phyloP scores from a whole-genome alignment of 257 asterid genomes.

The Salvia splendens region DNA sequence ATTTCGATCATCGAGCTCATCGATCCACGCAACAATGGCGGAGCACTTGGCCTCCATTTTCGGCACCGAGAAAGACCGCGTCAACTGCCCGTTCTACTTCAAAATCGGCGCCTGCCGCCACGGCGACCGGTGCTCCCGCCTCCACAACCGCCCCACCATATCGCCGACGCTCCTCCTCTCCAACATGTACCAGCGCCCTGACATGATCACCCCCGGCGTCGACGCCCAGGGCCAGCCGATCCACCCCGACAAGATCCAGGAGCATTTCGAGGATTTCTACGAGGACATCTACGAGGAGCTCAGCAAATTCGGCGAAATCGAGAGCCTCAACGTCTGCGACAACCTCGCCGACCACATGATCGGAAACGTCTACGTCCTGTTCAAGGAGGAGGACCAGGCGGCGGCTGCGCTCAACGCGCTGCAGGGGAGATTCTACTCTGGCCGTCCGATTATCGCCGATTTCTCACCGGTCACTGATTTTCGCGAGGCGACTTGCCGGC shows the following conservation, averaged over 20 bases:
- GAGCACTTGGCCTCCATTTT: slow-evolving; percentile 71
- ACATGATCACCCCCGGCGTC: slow-evolving; percentile 69
- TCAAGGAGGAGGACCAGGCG: slow-evolving; percentile 69
- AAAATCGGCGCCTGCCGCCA: slow-evolving; percentile 76
- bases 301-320: slow-evolving; percentile 66
- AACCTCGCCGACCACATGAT: slow-evolving; percentile 74
- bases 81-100: slow-evolving; percentile 71
- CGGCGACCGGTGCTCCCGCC: slow-evolving; percentile 75
- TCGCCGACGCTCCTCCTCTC: slow-evolving; percentile 68
- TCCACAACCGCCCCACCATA: slow-evolving; percentile 68
- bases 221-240: slow-evolving; percentile 69
- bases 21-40: slow-evolving; percentile 45
- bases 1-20: not conserved
- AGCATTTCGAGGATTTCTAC: slow-evolving; percentile 65
- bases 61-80: slow-evolving; percentile 74
- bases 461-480: slow-evolving; percentile 74
- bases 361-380: slow-evolving; percentile 64
- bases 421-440: slow-evolving; percentile 62
- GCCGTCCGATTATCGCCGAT: slow-evolving; percentile 66
- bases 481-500: slow-evolving; percentile 70
- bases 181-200: slow-evolving; percentile 77
- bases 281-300: slow-evolving; percentile 72
- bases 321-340: slow-evolving; percentile 63
- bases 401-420: slow-evolving; percentile 61
- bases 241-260: slow-evolving; percentile 63